Conservation (phyloP, 768 basidiomycete genomes). For the Tricholoma saponaceum region DNA sequence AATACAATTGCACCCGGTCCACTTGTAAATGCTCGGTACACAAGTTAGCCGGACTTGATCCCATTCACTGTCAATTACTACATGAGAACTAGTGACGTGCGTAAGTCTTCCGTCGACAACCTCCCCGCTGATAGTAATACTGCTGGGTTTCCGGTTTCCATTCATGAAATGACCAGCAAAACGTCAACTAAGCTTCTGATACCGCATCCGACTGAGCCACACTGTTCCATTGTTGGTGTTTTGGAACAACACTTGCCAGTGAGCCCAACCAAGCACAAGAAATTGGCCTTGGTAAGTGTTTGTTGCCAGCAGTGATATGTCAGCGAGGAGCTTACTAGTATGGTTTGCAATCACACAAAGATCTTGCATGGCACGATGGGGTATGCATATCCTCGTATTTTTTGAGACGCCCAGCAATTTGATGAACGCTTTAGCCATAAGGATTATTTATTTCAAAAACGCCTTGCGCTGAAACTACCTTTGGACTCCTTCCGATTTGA, state of each 20-base stretch:
- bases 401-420: conserved; percentile 13
- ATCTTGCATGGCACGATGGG: conserved; percentile 80
- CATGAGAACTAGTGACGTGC: too few species aligned
- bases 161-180: conserved; percentile 24
- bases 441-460: conserved; percentile 79
- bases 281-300: conserved; percentile 58
- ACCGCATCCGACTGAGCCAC: conserved; percentile 42
- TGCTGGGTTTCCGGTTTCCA: background rate
- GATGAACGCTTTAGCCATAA: conserved; percentile 58
- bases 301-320: conserved; percentile 2
- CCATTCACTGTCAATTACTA: too few species aligned
- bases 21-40: background rate
- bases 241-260: conserved; percentile 56
- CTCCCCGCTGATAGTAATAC: too few species aligned
- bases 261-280: conserved; percentile 50
- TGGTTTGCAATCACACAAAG: conserved; percentile 29
- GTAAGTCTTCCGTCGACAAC: too few species aligned
- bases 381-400: conserved; percentile 39
- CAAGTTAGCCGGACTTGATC: conserved; percentile 1
- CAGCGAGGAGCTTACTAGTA: conserved; percentile 13
- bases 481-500: conserved; percentile 85
- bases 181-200: conserved; percentile 49
- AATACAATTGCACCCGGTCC: too few species aligned
- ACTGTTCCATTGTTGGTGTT: conserved; percentile 49
- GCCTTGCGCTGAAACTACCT: conserved; percentile 58